These are phyloP conservation scores for Aschersonia sp. DNA, from an alignment of 2,329 filamentous ascomycete genomes.

Conservation along the genomic window DNA sequence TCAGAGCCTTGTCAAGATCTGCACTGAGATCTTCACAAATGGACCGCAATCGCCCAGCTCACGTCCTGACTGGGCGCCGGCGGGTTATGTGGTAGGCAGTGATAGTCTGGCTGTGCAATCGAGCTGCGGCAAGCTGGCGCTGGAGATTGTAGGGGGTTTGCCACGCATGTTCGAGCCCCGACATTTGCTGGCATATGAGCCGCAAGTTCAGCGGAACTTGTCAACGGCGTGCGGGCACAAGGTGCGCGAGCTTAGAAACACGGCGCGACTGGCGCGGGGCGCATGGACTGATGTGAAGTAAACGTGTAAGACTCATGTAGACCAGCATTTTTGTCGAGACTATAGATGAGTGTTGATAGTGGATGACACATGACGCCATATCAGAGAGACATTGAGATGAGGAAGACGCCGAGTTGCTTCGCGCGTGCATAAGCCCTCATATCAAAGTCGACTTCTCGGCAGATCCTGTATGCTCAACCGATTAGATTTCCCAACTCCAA, in stretches of 20 bases:
- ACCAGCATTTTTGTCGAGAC: background rate
- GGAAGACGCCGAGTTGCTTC: too few species aligned
- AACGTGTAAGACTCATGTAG: background rate
- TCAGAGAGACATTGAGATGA: too few species aligned
- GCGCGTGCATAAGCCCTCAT: too few species aligned
- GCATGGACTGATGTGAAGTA: slow-evolving; percentile 30
- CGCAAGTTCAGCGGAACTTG: slow-evolving; percentile 30
- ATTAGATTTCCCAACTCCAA: background rate
- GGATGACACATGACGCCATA: too few species aligned
- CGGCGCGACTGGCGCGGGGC: slow-evolving; percentile 31
- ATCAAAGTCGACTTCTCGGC: too few species aligned
- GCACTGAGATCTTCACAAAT: slow-evolving; percentile 22
- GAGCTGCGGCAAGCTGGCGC: slow-evolving; percentile 28
- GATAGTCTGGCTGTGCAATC: slow-evolving; percentile 11
- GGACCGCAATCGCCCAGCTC: slow-evolving; percentile 11
- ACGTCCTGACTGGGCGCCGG: slow-evolving; percentile 16
- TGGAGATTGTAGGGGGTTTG: slow-evolving; percentile 32
- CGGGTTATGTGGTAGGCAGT: slow-evolving; percentile 7
- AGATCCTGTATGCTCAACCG: too few species aligned
- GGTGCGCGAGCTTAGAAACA: slow-evolving; percentile 35
- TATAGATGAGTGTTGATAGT: too few species aligned
- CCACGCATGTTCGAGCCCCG: slow-evolving; percentile 33
- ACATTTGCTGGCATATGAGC: slow-evolving; percentile 27
- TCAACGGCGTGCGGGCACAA: slow-evolving; percentile 36
- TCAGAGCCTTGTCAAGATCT: slow-evolving; percentile 31